Conservation (phyloP, 495 filamentous ascomycete genomes). For the Aspergillus coremiiformis region DNA sequence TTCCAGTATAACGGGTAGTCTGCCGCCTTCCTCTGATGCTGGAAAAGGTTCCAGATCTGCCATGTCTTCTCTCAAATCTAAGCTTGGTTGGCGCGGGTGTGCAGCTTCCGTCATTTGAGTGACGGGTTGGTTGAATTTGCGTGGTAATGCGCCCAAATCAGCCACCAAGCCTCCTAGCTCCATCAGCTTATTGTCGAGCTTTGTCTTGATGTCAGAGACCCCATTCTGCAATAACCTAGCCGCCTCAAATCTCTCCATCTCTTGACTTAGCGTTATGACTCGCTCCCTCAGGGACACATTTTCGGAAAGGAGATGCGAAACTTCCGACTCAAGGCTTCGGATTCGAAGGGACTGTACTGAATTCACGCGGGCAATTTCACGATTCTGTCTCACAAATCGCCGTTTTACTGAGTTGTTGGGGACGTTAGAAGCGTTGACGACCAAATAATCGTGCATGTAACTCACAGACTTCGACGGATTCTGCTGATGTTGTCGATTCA, state of each 20-base stretch:
- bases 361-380: slow-evolving; percentile 85
- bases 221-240: slow-evolving; percentile 39
- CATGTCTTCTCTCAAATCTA: slow-evolving; percentile 10
- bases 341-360: slow-evolving; percentile 87
- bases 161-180: slow-evolving; percentile 60
- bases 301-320: slow-evolving; percentile 72
- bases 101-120: slow-evolving; percentile 9
- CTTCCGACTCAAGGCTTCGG: slow-evolving; percentile 77
- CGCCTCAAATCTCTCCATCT: slow-evolving; percentile 49
- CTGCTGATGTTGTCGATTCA: slow-evolving; percentile 59
- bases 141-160: slow-evolving; percentile 48
- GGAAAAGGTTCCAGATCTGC: slow-evolving; percentile 9
- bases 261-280: slow-evolving; percentile 63
- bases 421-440: background rate
- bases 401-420: slow-evolving; percentile 59
- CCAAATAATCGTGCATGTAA: slow-evolving; percentile 10
- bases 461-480: slow-evolving; percentile 77
- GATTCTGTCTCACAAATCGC: slow-evolving; percentile 85
- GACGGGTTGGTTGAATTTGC: slow-evolving; percentile 20
- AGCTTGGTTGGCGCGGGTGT: slow-evolving; percentile 11
- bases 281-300: slow-evolving; percentile 79
- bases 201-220: slow-evolving; percentile 58
- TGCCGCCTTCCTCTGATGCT: slow-evolving; percentile 44
- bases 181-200: slow-evolving; percentile 60
- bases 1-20: slow-evolving; percentile 76